A percentile compares a stretch with the other conserved stretches of the same genome.
These are phyloP conservation scores for Leccinum cinnamomeum DNA, from an alignment of 1,284 basidiomycete species.

Conservation along the genomic window DNA sequence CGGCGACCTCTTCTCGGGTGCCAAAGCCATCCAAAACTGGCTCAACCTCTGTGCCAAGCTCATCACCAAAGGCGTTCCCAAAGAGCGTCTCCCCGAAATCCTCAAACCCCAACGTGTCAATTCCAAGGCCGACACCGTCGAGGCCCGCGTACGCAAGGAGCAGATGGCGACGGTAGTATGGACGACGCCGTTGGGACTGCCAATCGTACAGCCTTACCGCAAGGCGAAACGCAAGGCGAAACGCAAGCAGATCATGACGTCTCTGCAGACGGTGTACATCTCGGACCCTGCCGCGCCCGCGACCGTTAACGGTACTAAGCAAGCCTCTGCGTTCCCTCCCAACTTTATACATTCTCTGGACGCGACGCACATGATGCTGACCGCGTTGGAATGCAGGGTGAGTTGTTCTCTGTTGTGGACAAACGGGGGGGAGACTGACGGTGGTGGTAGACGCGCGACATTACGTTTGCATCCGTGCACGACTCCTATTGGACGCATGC, in stretches of 20 bases:
- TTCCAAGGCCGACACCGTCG: constrained; percentile 21
- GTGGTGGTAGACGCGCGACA: constrained; percentile 51
- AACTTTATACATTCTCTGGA: constrained; percentile 99
- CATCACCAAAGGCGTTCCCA: constrained; percentile 86
- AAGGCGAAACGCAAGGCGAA: constrained; percentile 68
- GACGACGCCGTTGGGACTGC: constrained; percentile 93
- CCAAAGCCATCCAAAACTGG: constrained; percentile 92
- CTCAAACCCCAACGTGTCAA: constrained; percentile 26
- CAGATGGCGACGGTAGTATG: constrained; percentile 97
- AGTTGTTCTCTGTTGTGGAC: constrained; percentile 26
- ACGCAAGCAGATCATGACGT: constrained; percentile 82
- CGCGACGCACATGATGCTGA: constrained; percentile 98
- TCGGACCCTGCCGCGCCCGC: constrained; percentile 82
- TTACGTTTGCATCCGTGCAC: constrained; percentile 95
- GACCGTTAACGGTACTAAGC: constrained; percentile 84
- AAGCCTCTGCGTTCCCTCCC: constrained; percentile 96
- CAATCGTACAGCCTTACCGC: constrained; percentile 96
- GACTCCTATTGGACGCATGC: constrained; percentile 99
- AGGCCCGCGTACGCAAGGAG: constrained; percentile 66
- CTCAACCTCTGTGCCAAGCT: constrained; percentile 81
- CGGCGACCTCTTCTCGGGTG: constrained; percentile 90
- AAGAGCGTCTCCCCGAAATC: constrained; percentile 65
- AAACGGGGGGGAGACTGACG: constrained; percentile 8
- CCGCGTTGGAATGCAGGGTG: constrained; percentile 88
- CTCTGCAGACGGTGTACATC: constrained; percentile 91